Base-by-base conservation (phyloP, 148 eudicot genomes). In the Bassia scoparia region DNA sequence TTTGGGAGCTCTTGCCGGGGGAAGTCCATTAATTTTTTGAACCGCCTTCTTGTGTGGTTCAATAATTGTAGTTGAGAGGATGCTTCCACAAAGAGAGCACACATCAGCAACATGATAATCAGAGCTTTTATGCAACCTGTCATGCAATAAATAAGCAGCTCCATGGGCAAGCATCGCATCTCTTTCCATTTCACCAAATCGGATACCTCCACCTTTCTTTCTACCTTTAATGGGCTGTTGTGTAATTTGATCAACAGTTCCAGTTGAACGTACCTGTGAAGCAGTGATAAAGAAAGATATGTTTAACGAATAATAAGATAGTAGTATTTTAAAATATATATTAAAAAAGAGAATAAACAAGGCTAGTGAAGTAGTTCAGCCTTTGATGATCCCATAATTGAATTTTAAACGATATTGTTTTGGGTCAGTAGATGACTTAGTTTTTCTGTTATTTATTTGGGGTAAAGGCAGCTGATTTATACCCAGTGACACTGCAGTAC, bases 111-210 rank as follows among this genome's bases (percentile, higher is more conserved):
- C 73, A 79, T 94, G 98, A 80, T 91, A 86, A 73, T 94, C 98
- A 0, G 98, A 94, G 72, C 96, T 86, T 43, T 78, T 86, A 79
- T 94, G 96, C 38, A 94, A 86, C 74, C 98, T 82, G 73, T 94
- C 98, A 33, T 94, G 96, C 65, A 94, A 74, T 34, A 89, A 73
- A 76, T 94, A 94, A 23, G 98, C 89, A 21, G 98, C 97, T 11
- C 98, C 98, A 29, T 94, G 98, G 41, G 98, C 98, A 38, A 94
- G 88, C 78, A 94, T 85, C 4, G 98, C 88, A 44, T 94, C 98
- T 53, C 98, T 82, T 76, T 94, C 98, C 98, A 94, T 94, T 77
- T 94, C 98, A 41, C 98, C 98, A 60, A 94, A 94, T 49, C 98
- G 95, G 15, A 94, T 75, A 79, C 98, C 98, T 31, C 98, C 98